A percentile compares a stretch with the other conserved stretches of the same genome.
Conservation (phyloP, 495 filamentous ascomycete species). For the Penicillium lividum region DNA sequence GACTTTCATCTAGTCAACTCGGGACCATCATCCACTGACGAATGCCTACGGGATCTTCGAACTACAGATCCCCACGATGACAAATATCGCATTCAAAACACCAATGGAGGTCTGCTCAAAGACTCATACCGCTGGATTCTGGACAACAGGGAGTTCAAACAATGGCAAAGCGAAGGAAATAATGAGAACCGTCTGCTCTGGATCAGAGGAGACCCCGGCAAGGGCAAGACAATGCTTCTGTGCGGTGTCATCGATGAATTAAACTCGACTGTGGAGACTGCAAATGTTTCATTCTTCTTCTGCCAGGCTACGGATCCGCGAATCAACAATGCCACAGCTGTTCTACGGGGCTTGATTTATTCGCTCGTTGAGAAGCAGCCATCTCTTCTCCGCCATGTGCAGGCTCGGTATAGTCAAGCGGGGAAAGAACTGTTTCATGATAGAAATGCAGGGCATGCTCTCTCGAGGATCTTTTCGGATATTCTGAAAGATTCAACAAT, state of each 20-base stretch:
- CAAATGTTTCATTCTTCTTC: slow-evolving; percentile 2
- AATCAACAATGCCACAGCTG: slow-evolving; percentile 1
- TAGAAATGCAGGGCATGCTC: slow-evolving; percentile 1
- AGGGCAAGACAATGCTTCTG: slow-evolving; percentile 8
- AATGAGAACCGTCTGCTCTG: slow-evolving; percentile 1
- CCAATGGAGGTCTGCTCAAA: neutral
- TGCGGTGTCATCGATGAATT: slow-evolving; percentile 2
- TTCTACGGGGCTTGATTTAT: slow-evolving; percentile 4
- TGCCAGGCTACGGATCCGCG: neutral
- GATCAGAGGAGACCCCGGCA: slow-evolving; percentile 5
- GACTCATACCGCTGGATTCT: slow-evolving; percentile 6
- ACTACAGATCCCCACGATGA: slow-evolving; percentile 1
- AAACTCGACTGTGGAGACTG: neutral
- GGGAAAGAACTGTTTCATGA: slow-evolving; percentile 2
- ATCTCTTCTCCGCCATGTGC: neutral
- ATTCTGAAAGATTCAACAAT: slow-evolving; percentile 1
- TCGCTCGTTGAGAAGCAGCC: neutral
- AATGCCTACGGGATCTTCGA: neutral
- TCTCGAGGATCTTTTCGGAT: slow-evolving; percentile 5
- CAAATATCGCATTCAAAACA: slow-evolving; percentile 4
- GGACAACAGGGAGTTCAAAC: slow-evolving; percentile 2
- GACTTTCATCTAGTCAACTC: neutral
- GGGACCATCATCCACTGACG: neutral
- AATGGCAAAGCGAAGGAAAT: neutral
- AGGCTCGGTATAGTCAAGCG: neutral